A percentile compares a stretch with the other conserved stretches of the same genome.
phyloP scores from a whole-genome alignment of 768 basidiomycete species.

The Leccinum truebloodii region DNA sequence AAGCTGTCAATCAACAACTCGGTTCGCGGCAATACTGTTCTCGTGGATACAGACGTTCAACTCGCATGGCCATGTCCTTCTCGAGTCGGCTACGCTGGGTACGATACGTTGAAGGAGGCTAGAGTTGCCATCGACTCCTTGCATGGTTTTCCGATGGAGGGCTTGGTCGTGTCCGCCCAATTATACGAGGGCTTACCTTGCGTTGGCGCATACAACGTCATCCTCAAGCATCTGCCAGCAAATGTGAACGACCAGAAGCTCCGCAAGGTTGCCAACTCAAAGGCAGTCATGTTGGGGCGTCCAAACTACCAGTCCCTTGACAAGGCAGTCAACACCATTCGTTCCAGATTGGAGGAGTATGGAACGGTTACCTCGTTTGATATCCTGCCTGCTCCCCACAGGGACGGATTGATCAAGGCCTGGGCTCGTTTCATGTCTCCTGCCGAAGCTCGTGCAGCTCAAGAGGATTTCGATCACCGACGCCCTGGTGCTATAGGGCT shows the following conservation, averaged over 20 bases:
- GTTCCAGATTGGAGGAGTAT: slow-evolving; percentile 36
- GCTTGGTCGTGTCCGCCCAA: slow-evolving; percentile 45
- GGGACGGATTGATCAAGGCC: slow-evolving; percentile 46
- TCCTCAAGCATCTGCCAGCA: slow-evolving; percentile 54
- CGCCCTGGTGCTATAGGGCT: slow-evolving; percentile 47
- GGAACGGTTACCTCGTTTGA: slow-evolving; percentile 47
- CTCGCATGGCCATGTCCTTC: slow-evolving; percentile 62
- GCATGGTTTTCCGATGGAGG: slow-evolving; percentile 37
- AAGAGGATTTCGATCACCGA: slow-evolving; percentile 46
- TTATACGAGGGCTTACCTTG: slow-evolving; percentile 60
- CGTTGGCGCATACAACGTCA: slow-evolving; percentile 60
- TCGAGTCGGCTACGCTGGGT: slow-evolving; percentile 64
- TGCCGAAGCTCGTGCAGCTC: slow-evolving; percentile 52
- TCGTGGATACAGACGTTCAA: slow-evolving; percentile 57
- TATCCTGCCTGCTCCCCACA: slow-evolving; percentile 51
- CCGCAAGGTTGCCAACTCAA: slow-evolving; percentile 45
- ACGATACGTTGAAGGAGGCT: slow-evolving; percentile 49
- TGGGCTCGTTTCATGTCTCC: slow-evolving; percentile 59
- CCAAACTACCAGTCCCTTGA: slow-evolving; percentile 44
- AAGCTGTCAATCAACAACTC: slow-evolving; percentile 46
- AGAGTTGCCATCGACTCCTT: slow-evolving; percentile 49
- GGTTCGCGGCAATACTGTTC: slow-evolving; percentile 34
- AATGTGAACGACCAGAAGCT: slow-evolving; percentile 43
- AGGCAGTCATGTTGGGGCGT: slow-evolving; percentile 52
- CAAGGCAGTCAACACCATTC: slow-evolving; percentile 40